Conservation (phyloP, 768 basidiomycete genomes). For the Suillus cothurnatus region DNA sequence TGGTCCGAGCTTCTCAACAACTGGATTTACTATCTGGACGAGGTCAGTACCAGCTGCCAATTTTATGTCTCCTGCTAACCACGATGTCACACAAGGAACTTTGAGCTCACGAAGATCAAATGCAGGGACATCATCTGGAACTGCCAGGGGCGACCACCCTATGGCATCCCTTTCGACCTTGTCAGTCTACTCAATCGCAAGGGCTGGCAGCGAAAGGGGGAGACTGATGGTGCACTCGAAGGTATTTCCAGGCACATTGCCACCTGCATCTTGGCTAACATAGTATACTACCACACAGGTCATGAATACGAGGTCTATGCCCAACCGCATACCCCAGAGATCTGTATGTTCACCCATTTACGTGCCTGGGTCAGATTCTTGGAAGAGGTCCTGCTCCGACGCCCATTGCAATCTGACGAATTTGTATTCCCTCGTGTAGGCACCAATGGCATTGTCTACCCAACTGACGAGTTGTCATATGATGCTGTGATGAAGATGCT, state of each 20-base stretch:
- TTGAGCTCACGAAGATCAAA: slow-evolving; percentile 31
- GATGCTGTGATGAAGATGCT: slow-evolving; percentile 13
- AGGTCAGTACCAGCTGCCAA: not conserved
- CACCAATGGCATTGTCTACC: slow-evolving; percentile 27
- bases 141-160: slow-evolving; percentile 12
- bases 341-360: slow-evolving; percentile 34
- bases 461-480: slow-evolving; percentile 20
- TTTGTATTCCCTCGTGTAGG: slow-evolving; percentile 34
- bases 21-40: not conserved
- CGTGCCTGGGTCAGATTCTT: slow-evolving; percentile 31
- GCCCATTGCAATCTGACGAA: slow-evolving; percentile 21
- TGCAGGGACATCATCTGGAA: slow-evolving; percentile 20
- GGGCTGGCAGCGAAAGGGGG: slow-evolving; percentile 26
- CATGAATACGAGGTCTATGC: slow-evolving; percentile 2
- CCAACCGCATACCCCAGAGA: slow-evolving; percentile 33
- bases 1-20: not conserved
- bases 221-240: slow-evolving; percentile 13
- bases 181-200: slow-evolving; percentile 20
- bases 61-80: not conserved
- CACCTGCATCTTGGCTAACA: too few species aligned
- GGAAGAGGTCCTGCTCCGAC: slow-evolving; percentile 16
- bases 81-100: slow-evolving; percentile 24
- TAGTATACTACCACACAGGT: not conserved
- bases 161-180: slow-evolving; percentile 22
- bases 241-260: too few species aligned